phyloP scores from a whole-genome alignment of 306 rosid species.

The Trifolium dubium region DNA sequence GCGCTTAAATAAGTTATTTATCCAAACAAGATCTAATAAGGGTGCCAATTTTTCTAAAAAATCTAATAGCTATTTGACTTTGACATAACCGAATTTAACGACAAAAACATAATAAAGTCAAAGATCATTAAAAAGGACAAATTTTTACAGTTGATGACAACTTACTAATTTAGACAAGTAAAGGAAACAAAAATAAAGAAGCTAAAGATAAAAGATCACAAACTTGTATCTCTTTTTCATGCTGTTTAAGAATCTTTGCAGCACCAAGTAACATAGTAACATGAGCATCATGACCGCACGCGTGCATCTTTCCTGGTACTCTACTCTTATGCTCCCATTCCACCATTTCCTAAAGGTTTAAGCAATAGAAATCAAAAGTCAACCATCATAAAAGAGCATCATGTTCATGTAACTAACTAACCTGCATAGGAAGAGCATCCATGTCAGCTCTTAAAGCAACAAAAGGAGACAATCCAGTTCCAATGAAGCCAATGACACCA shows the following conservation, averaged over 20 bases:
- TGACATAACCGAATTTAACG: no score
- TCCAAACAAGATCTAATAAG: no score
- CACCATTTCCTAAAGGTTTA: slow-evolving; percentile 72
- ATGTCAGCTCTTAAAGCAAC: slow-evolving; percentile 94
- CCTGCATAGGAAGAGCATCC: slow-evolving; percentile 95
- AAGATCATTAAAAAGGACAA: neutral
- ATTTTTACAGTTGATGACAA: no score
- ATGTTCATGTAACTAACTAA: slow-evolving; percentile 12
- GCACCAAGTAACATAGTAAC: slow-evolving; percentile 93
- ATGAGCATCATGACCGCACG: slow-evolving; percentile 96
- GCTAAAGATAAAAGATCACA: slow-evolving; percentile 31
- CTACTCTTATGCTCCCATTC: slow-evolving; percentile 96
- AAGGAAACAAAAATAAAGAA: neutral
- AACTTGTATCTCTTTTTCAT: slow-evolving; percentile 72
- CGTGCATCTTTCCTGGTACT: slow-evolving; percentile 87
- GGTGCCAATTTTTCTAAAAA: no score
- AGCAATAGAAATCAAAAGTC: neutral
- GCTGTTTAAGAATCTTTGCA: slow-evolving; percentile 83
- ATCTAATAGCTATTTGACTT: no score
- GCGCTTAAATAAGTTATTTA: no score
- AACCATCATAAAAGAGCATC: neutral
- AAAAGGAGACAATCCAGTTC: slow-evolving; percentile 75
- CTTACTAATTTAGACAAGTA: neutral
- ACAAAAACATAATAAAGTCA: no score
- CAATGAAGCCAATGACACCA: slow-evolving; percentile 81